Base-by-base conservation (phyloP, 2,329 filamentous ascomycete species). In the Sarocladiaceae sp. region DNA sequence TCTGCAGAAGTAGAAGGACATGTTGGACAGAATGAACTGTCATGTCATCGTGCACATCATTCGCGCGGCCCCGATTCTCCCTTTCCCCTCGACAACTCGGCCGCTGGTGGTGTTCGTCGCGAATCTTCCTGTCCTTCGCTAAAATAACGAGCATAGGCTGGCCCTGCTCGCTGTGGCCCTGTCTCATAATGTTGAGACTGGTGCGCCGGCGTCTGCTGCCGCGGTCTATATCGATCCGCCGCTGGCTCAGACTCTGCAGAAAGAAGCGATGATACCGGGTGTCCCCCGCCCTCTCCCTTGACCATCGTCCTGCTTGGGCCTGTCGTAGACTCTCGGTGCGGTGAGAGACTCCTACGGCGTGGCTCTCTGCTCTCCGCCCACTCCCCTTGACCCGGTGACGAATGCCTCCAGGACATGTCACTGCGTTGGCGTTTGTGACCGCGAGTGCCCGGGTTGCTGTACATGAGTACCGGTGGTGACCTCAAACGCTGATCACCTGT, bases 371-470 rank as follows among this genome's bases (percentile, higher is more conserved):
- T 53, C 21, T 56, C 52, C 12, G 42, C 40, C 37, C 40, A 41
- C 48, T 53, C 33, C 44, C 46, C 34, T 51, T 54, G 13, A 52
- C 56, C 4, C 18, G 41, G 27, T n/a, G 51, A 46, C 6, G 55
- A 49, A 50, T 57, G 54, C 48, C 62, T 63, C 49, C 62, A 64
- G 3, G 63, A 61, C 15, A 65, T 53, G 35, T 66, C 63, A 48
- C 63, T 66, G 41, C 57, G 60, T 33, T 65, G 63, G 5, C 63
- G 60, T 18, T 62, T 59, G 33, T 66, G 63, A 4, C 54, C 55
- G 42, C 53, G 55, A 24, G 55, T 54, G 45, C 48, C 51, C 24
- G 58, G 51, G 33, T 29, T 45, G 31, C 26, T 33, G 48, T 54
- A 43, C 59, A 59, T 32, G 50, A 49, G 42, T 59, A 59, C 3